Base-by-base conservation (phyloP, 1,284 basidiomycete species). In the Irpex sp. region DNA sequence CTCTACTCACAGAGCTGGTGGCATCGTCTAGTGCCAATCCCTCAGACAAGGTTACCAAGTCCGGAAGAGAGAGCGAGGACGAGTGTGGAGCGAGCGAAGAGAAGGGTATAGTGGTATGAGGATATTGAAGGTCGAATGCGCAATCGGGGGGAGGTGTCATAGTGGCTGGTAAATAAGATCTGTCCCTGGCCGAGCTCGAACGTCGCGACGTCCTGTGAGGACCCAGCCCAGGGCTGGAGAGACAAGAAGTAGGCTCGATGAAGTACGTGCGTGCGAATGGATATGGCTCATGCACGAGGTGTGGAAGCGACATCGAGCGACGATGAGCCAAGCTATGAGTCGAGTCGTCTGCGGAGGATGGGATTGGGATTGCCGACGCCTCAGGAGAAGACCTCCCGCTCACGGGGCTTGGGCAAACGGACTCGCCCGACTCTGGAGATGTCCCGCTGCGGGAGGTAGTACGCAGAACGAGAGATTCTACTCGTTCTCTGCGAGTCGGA, bases 221-320 rank as follows among this genome's bases (percentile, higher is more conserved):
- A 11, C 61, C 61, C 6, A 58, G 57, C 4, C 63, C 61, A 15
- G 63, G 63, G 54, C 63, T 65, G 8, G 63, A 65, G 26, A 54
- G 49, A 47, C 63, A 65, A 33, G 63, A 65, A 33, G 36, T 53
- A 11, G 63, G 63, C 58, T 62, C 37, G 21, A 65, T 58, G 54
- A 65, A 65, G 63, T 65, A 58, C 15, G 63, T 65, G 58, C 59
- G 63, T 17, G 60, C 15, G 61, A 59, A 65, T 19, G 50, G 57
- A 50, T 65, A 65, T 4, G 63, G 63, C 21, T 49, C 60, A 37
- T 26, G 13, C 6, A 37, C 35, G 19, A 65, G 21, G 35, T 65
- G 63, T n/a, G 61, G 61, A 31, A 62, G 57, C 9, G 63, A 65
- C 63, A 62, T 62, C 47, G 63, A 65, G 33, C 63, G 63, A 19